Base-by-base conservation (phyloP, 495 filamentous ascomycete species). In the Penicillium canariense region DNA sequence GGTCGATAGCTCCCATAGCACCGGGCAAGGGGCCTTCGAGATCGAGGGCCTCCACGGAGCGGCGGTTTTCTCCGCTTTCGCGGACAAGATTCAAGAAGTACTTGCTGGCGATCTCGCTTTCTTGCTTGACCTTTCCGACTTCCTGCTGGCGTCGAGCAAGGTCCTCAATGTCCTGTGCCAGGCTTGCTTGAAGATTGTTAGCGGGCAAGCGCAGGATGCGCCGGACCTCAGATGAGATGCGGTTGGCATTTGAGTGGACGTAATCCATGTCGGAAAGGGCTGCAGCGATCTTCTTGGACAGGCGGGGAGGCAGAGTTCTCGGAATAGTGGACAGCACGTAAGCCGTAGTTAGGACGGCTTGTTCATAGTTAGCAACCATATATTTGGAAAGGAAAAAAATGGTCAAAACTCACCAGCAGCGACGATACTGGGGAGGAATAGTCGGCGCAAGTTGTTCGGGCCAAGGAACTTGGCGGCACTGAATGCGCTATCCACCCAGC, bases 251-350 rank as follows among this genome's bases (percentile, higher is more conserved):
- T 54, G 81, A 71, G 70, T 98, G 95, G 10, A 91, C 87, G 67
- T 97, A 98, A 74, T 98, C 94, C 66, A 96, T 84, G 18, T 84
- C 78, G 20, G 78, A 75, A 25, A 98, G 86, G 60, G 87, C 85
- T 34, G 81, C 72, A 9, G 88, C 83, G 62, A 98, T 89, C 74
- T 96, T 97, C 68, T 77, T 80, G 43, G 84, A 87, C 15, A 98
- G 83, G 28, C 93, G 91, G 50, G 87, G 85, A 32, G 94, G 94
- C 9, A 98, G 87, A 9, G 94, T 90, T 38, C 83, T 77, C 2
- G 94, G 94, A 56, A 98, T 93, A 48, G 91, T 87, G 46, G 84
- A 82, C 54, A 97, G 78, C 50, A 94, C 75, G 67, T 95, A 97
- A 50, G 82, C 85, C 11, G 84, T 75, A 48, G 88, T 86, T 35